A percentile compares a stretch with the other conserved stretches of the same genome.
These are phyloP conservation scores for Syzygium aqueum DNA, from an alignment of 345 rosid species.

Conservation along the genomic window DNA sequence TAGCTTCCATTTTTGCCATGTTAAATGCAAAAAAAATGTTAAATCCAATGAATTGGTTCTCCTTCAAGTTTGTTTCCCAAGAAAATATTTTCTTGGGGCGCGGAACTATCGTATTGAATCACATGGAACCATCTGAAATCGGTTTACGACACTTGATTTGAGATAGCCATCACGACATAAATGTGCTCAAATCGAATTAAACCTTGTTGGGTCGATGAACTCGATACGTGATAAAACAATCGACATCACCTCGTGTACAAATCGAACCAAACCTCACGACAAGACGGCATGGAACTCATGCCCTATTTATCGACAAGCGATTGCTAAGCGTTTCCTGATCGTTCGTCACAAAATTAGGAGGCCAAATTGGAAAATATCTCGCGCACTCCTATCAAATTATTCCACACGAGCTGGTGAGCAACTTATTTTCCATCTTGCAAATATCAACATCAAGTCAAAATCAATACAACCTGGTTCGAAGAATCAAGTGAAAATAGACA, in stretches of 20 bases:
- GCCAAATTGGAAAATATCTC: neutral
- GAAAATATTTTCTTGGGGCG: neutral
- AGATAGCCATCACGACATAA: neutral
- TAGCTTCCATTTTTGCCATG: neutral
- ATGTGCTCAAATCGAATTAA: neutral
- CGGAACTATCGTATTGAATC: neutral
- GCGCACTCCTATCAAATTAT: neutral
- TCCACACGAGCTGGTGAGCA: neutral
- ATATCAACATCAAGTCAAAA: neutral
- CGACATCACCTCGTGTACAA: neutral
- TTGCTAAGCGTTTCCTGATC: neutral
- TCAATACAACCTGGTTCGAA: neutral
- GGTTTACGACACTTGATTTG: accelerated
- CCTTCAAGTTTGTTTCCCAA: neutral
- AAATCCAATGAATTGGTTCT: neutral
- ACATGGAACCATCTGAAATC: neutral
- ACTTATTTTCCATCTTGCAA: neutral
- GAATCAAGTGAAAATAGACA: neutral
- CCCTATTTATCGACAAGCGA: neutral
- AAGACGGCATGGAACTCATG: neutral
- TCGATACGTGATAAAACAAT: neutral
- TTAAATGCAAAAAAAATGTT: neutral
- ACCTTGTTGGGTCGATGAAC: neutral
- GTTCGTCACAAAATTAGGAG: neutral
- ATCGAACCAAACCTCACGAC: neutral